Base-by-base conservation (phyloP, 805 yeast genomes). In the Saccharomycopsis synnaedendra region DNA sequence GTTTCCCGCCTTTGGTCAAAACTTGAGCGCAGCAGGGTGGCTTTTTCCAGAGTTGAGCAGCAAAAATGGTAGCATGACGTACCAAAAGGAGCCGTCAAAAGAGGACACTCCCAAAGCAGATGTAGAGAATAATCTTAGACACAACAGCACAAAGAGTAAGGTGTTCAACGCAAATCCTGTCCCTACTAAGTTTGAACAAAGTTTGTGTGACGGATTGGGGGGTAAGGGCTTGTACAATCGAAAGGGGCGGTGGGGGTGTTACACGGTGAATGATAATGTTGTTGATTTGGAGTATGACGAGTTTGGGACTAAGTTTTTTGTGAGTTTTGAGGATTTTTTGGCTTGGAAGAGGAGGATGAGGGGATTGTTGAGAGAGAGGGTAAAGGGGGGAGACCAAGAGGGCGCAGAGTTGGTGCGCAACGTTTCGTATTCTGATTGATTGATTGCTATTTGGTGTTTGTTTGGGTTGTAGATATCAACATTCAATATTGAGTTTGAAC, bases 311-410 rank as follows among this genome's bases (percentile, higher is more conserved):
- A 47, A 43, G 32, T 47, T 47, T 32, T 47, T 47, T 37, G 32
- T 47, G 27, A 32, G 40, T 6, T 47, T 28, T 35, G 50, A 47
- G 86, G 87, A 0, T 77, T 82, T 54, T 79, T 72, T 58, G 89
- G 87, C 0, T 65, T 84, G 43, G 93, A 82, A 58, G 89, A 83
- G 57, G 68, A 83, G 42, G 87, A 82, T 48, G 89, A 86, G 6
- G 87, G 81, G 27, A 82, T 69, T 59, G 56, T 61, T 57, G 64
- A 65, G 42, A 57, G 69, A 69, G 31, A 62, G 69, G 59, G 69
- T 63, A 45, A 60, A 64, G 36, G 65, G 69, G 32, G 70, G 69
- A 55, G 51, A 67, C 39, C 70, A 72, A 58, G 67, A 64, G 51
- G 70, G 68, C 48, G 54, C 29, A 4, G 11, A 36, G 8, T 19